Evolutionary conservation across 2,329 filamentous ascomycete genomes (phyloP).

Genomic region (Penicillium sp.): DNA sequence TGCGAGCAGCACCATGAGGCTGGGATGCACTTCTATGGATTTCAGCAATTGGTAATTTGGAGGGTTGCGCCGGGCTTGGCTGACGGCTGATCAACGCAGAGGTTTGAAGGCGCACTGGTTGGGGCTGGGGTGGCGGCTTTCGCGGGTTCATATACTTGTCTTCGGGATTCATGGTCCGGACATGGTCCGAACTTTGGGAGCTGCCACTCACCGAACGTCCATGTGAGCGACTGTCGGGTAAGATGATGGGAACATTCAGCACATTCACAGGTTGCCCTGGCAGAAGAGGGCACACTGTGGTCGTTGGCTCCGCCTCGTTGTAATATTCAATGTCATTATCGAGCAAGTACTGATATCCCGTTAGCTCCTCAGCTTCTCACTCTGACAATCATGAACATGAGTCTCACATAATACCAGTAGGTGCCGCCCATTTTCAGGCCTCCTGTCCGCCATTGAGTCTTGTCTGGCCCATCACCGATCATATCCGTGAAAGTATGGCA

Average conservation of each 20-base stretch:
- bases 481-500: slow-evolving; percentile 86
- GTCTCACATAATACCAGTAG: slow-evolving; percentile 87
- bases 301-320: slow-evolving; percentile 70
- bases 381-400: slow-evolving; percentile 3
- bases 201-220: slow-evolving; percentile 66
- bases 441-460: slow-evolving; percentile 63
- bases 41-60: slow-evolving; percentile 28
- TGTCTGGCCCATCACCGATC: slow-evolving; percentile 70
- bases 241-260: slow-evolving; percentile 73
- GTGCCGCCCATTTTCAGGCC: slow-evolving; percentile 88
- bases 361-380: slow-evolving; percentile 23
- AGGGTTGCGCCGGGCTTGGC: slow-evolving; percentile 26
- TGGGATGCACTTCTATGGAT: slow-evolving; percentile 36
- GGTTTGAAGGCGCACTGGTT: slow-evolving; percentile 47
- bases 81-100: slow-evolving; percentile 38
- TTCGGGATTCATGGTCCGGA: slow-evolving; percentile 71
- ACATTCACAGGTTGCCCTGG: slow-evolving; percentile 87
- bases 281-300: slow-evolving; percentile 77
- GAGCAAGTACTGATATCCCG: slow-evolving; percentile 68
- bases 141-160: slow-evolving; percentile 73
- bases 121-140: slow-evolving; percentile 54
- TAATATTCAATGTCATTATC: slow-evolving; percentile 75
- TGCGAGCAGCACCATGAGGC: slow-evolving; percentile 30
- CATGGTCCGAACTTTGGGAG: slow-evolving; percentile 57
- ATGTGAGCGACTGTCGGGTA: slow-evolving; percentile 47